A percentile compares a stretch with the other conserved stretches of the same genome.
phyloP scores from a whole-genome alignment of 805 yeast species.

The Limtongia smithiae region DNA sequence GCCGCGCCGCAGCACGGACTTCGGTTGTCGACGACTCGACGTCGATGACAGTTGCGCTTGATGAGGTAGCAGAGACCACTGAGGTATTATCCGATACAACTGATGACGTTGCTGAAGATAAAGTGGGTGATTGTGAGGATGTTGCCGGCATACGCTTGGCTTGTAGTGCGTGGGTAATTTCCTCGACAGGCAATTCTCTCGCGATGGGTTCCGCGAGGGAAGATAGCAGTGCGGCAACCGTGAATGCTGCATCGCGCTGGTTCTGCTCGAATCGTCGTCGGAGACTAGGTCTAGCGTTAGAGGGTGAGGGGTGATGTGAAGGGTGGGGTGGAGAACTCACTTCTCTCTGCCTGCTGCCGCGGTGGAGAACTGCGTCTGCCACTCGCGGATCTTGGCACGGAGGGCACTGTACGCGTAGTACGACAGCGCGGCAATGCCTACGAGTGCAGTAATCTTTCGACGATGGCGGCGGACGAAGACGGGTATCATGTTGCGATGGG shows the following conservation, averaged over 20 bases:
- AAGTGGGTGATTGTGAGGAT: neutral
- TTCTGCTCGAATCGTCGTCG: slow-evolving; percentile 85
- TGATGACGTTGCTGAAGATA: neutral
- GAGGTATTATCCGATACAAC: slow-evolving; percentile 13
- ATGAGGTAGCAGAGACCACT: slow-evolving; percentile 17
- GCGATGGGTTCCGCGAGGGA: slow-evolving; percentile 65
- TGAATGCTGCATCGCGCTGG: slow-evolving; percentile 81
- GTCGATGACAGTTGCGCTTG: slow-evolving; percentile 16
- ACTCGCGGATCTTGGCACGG: slow-evolving; percentile 11
- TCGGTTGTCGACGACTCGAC: slow-evolving; percentile 26
- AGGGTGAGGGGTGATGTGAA: no score
- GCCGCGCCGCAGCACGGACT: slow-evolving; percentile 26
- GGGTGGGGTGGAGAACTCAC: slow-evolving; percentile 5
- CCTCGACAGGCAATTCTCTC: slow-evolving; percentile 64
- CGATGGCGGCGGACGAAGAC: slow-evolving; percentile 23
- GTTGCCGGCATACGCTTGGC: slow-evolving; percentile 44
- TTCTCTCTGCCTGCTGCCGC: slow-evolving; percentile 16
- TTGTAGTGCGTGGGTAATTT: slow-evolving; percentile 65
- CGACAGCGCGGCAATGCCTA: slow-evolving; percentile 19
- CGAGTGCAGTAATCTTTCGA: slow-evolving; percentile 15
- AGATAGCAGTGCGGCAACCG: slow-evolving; percentile 77
- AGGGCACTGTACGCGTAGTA: slow-evolving; percentile 11
- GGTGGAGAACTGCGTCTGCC: slow-evolving; percentile 19
- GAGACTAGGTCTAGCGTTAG: no score
- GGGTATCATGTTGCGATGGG: neutral